Evolutionary conservation across 2,329 filamentous ascomycete species (phyloP).

Genomic region (Paraphoma chrysanthemicola): DNA sequence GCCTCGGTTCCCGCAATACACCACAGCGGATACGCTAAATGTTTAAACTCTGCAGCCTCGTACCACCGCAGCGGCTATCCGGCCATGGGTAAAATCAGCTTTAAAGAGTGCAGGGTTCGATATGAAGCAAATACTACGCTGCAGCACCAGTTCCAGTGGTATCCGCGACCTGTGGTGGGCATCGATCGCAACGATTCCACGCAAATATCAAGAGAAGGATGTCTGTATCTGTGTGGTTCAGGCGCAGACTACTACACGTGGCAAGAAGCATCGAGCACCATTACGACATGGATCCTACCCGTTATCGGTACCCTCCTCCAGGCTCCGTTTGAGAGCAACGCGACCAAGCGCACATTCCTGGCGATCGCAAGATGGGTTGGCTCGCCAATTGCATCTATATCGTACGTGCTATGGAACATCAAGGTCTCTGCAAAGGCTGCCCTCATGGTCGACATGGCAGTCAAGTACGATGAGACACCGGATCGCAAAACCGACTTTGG

Average conservation of each 20-base stretch:
- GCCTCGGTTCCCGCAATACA: background rate
- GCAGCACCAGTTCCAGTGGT: conserved; percentile 23
- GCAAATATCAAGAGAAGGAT: conserved; percentile 43
- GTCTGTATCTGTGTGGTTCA: conserved; percentile 41
- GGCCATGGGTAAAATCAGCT: conserved; percentile 15
- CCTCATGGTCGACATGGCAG: conserved; percentile 50
- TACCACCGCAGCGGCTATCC: background rate
- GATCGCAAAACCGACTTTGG: conserved; percentile 42
- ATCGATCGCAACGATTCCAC: conserved; percentile 17
- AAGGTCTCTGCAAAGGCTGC: conserved; percentile 49
- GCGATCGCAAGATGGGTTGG: conserved; percentile 48
- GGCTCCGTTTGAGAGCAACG: conserved; percentile 52
- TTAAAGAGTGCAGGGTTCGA: background rate
- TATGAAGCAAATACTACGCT: conserved; percentile 8
- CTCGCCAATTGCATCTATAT: conserved; percentile 45
- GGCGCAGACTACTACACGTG: conserved; percentile 44
- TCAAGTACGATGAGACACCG: conserved; percentile 36
- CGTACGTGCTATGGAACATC: conserved; percentile 52
- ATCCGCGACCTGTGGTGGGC: conserved; percentile 18
- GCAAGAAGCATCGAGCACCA: conserved; percentile 38
- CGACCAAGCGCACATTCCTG: conserved; percentile 42
- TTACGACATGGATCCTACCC: conserved; percentile 52
- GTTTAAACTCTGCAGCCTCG: background rate
- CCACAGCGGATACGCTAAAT: background rate
- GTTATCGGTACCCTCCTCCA: conserved; percentile 49